Conservation (phyloP, 1,139 yeast species). For the Kurtzmaniella quercitrusa region DNA sequence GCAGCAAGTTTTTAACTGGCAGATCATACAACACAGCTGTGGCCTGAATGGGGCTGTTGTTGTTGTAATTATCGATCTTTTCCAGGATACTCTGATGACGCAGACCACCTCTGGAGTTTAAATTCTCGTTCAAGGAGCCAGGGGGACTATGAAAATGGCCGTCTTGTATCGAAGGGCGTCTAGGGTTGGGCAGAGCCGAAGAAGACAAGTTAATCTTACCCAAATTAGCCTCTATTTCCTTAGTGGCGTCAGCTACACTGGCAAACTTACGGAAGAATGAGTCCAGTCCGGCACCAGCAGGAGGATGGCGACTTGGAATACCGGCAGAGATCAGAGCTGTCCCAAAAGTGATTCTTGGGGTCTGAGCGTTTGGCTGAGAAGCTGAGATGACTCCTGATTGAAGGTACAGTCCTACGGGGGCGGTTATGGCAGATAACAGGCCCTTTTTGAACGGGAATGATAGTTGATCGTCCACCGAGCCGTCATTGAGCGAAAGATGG, state of each 20-base stretch:
- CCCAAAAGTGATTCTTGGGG: slow-evolving; percentile 36
- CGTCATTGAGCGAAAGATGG: slow-evolving; percentile 39
- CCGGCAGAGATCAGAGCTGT: slow-evolving; percentile 64
- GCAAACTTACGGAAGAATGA: slow-evolving; percentile 64
- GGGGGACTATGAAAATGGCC: slow-evolving; percentile 31
- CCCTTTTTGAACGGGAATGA: slow-evolving; percentile 46
- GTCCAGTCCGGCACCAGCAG: slow-evolving; percentile 29
- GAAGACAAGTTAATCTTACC: slow-evolving; percentile 39
- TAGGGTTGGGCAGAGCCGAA: slow-evolving; percentile 23
- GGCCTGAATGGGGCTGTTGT: slow-evolving; percentile 47
- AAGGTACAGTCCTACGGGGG: slow-evolving; percentile 29
- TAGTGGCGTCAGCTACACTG: slow-evolving; percentile 74
- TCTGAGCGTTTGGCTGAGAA: slow-evolving; percentile 2
- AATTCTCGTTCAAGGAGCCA: slow-evolving; percentile 49
- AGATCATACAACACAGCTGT: slow-evolving; percentile 34
- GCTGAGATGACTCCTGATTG: slow-evolving; percentile 3
- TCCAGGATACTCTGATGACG: slow-evolving; percentile 62
- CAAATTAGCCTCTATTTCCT: slow-evolving; percentile 54
- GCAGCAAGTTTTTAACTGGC: slow-evolving; percentile 22
- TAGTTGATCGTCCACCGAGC: slow-evolving; percentile 38
- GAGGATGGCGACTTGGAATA: slow-evolving; percentile 43
- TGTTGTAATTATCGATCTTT: slow-evolving; percentile 57
- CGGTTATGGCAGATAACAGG: slow-evolving; percentile 45
- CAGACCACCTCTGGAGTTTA: slow-evolving; percentile 37
- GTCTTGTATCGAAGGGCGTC: slow-evolving; percentile 17